Base-by-base conservation (phyloP, 2,329 filamentous ascomycete genomes). In the Phialocephala sp. region DNA sequence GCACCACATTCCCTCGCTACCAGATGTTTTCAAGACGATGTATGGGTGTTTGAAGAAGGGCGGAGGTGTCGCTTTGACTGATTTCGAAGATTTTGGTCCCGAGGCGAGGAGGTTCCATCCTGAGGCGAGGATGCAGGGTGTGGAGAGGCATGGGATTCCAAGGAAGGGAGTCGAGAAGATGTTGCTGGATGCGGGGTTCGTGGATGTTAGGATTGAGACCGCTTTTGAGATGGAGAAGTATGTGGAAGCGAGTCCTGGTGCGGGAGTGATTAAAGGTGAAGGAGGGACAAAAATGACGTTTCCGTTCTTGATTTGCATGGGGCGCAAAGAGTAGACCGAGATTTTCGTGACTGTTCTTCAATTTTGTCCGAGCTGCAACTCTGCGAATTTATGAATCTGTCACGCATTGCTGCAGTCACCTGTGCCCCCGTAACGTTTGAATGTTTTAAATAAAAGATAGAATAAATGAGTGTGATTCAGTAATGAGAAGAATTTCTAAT, bases 81-180 rank as follows among this genome's bases (percentile, higher is more conserved):
- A 87, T 70, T 88, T 83, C 72, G 84, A 87, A 71, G 81, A 87
- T 68, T 83, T 82, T 72, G 85, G 85, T 0, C 80, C 80, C 0
- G 81, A 82, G 52, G 83, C 84, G 1, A 76, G 80, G 37, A 75
- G 74, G 57, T 87, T 87, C 69, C 85, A 88, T 74, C 81, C 85
- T 0, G 76, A 80, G 69, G 71, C 71, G 24, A 85, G 84, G 74
- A 81, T 86, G 79, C 78, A 78, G 0, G 84, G 84, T 1, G 85
- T 87, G 1, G 83, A 85, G 74, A 74, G 83, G 59, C 84, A 87
- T 72, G 85, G 85, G 1, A 81, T 87, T 43, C 72, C 76, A 32
- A 74, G 76, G 36, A 71, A 68, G 0, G 80, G 80, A 65, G 80
- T 84, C 47, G 76, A 76, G 55, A 70, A 58, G n/a, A 60, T 84